These are phyloP conservation scores for Pluteus cervinus DNA, from an alignment of 768 basidiomycete genomes.

Conservation along the genomic window DNA sequence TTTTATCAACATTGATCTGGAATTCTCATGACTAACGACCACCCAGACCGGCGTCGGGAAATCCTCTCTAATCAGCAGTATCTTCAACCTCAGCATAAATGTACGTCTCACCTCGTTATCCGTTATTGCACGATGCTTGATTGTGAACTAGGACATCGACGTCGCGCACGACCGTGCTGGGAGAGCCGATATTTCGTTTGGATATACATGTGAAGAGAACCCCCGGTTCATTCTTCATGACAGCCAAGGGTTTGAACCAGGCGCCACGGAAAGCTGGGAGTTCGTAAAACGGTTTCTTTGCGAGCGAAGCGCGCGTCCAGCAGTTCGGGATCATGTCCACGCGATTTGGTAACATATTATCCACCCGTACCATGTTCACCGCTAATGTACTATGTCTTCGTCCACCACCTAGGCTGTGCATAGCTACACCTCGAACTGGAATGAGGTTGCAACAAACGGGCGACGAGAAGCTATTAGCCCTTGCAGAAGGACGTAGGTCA, in stretches of 20 bases:
- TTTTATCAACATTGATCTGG: background rate
- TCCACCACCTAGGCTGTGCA: slow-evolving; percentile 17
- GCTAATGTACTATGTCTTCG: background rate
- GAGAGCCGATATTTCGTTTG: slow-evolving; percentile 16
- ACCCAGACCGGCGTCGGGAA: slow-evolving; percentile 23
- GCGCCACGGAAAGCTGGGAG: slow-evolving; percentile 14
- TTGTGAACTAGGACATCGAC: slow-evolving; percentile 9
- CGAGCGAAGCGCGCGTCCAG: slow-evolving; percentile 4
- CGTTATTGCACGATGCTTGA: background rate
- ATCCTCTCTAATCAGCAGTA: slow-evolving; percentile 20
- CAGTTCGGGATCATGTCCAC: slow-evolving; percentile 14
- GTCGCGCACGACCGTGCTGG: slow-evolving; percentile 16
- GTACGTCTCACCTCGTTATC: background rate
- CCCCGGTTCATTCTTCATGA: slow-evolving; percentile 23
- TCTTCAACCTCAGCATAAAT: slow-evolving; percentile 17
- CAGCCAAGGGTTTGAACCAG: slow-evolving; percentile 23
- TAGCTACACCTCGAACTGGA: slow-evolving; percentile 14
- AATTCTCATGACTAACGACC: background rate
- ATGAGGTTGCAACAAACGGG: slow-evolving; percentile 15
- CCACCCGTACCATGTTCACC: background rate
- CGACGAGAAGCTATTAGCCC: slow-evolving; percentile 17
- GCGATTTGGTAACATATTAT: slow-evolving; percentile 18
- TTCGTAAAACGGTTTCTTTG: slow-evolving; percentile 18
- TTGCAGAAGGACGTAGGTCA: slow-evolving; percentile 7
- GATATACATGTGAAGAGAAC: slow-evolving; percentile 15